These are phyloP conservation scores for Jaltomata sinuosa DNA, from an alignment of 257 asterid species.

Conservation along the genomic window DNA sequence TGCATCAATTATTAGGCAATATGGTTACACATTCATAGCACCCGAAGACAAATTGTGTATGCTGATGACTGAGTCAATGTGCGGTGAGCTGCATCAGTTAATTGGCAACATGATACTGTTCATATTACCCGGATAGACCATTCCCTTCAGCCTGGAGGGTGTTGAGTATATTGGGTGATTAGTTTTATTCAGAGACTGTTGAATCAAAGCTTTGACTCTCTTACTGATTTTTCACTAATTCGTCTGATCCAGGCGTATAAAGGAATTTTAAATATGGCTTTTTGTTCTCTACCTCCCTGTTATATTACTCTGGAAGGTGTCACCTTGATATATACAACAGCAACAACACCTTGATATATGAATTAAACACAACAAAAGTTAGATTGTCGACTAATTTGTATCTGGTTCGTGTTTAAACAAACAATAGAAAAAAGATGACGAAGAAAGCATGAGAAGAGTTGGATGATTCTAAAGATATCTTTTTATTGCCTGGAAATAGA, in stretches of 20 bases:
- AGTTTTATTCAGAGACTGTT: background rate
- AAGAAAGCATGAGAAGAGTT: background rate
- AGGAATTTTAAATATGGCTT: background rate
- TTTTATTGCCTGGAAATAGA: background rate
- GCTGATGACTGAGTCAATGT: conserved; percentile 29
- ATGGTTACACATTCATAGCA: conserved; percentile 36
- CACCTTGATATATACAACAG: background rate
- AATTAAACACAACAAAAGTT: background rate
- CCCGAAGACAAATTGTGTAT: conserved; percentile 35
- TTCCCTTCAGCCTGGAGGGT: background rate
- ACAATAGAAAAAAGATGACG: background rate
- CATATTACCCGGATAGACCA: conserved; percentile 21
- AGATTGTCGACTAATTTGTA: background rate
- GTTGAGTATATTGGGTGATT: background rate
- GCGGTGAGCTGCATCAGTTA: conserved; percentile 42
- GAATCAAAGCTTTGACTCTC: background rate
- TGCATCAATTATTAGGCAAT: conserved; percentile 30
- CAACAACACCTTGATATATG: background rate
- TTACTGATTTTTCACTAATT: background rate
- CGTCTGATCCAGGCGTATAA: background rate
- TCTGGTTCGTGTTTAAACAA: background rate
- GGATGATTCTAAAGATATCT: background rate
- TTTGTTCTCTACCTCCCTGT: background rate
- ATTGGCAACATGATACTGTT: conserved; percentile 23
- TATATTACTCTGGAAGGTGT: background rate